Percentiles rank a stretch among this genome's conserved stretches.
Evolutionary conservation across 2,329 filamentous ascomycete species (phyloP).

Genomic region (Talaromyces atroroseus): DNA sequence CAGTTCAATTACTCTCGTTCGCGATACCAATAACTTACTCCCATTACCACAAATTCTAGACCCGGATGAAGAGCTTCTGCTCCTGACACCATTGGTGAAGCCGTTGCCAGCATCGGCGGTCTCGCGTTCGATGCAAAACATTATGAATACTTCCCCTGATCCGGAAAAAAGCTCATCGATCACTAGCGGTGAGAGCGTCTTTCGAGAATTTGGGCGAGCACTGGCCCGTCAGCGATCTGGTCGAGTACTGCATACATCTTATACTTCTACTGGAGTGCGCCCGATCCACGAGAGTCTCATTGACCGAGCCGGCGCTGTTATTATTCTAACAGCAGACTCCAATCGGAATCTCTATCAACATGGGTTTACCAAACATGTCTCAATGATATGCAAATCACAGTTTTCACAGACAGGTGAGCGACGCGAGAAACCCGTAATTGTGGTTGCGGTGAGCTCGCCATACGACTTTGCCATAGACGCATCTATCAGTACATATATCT

Average conservation of each 20-base stretch:
- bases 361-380: conserved; percentile 91
- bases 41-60: conserved; percentile 78
- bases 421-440: conserved; percentile 75
- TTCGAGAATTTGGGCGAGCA: conserved; percentile 79
- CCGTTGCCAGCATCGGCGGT: conserved; percentile 85
- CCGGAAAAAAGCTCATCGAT: conserved; percentile 59
- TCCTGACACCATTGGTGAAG: conserved; percentile 85
- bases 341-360: conserved; percentile 91
- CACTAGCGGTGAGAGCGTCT: conserved; percentile 90
- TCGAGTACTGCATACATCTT: conserved; percentile 86
- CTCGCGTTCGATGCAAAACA: conserved; percentile 60
- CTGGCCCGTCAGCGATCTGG: conserved; percentile 81
- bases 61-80: conserved; percentile 78
- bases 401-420: conserved; percentile 34
- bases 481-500: conserved; percentile 84
- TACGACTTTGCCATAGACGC: conserved; percentile 96
- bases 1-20: conserved; percentile 84
- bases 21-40: conserved; percentile 79
- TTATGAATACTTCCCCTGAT: conserved; percentile 44
- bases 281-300: conserved; percentile 93
- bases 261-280: conserved; percentile 85
- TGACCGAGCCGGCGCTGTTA: conserved; percentile 77
- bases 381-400: conserved; percentile 71
- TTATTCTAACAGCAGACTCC: conserved; percentile 88
- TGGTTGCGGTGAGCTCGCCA: conserved; percentile 88